A percentile compares a stretch with the other conserved stretches of the same genome.
phyloP scores from a whole-genome alignment of 257 asterid species.

The Fraxinus cuspidata region DNA sequence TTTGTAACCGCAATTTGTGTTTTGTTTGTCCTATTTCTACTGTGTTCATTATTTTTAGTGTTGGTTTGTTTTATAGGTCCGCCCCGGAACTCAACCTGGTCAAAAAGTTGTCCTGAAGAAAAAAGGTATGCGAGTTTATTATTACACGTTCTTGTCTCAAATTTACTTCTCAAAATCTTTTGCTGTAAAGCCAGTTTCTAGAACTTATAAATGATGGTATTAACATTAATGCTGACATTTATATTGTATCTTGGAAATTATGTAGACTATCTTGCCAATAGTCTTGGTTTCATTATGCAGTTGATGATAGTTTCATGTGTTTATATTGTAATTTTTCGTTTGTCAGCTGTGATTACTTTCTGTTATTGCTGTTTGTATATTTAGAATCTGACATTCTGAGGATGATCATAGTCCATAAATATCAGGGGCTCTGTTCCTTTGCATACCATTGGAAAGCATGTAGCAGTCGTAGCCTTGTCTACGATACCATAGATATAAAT shows the following conservation, averaged over 20 bases:
- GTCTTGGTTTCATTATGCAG: conserved; percentile 7
- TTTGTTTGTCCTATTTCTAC: background rate
- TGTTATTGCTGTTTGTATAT: background rate
- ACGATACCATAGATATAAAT: background rate
- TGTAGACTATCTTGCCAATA: background rate
- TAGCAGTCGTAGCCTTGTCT: background rate
- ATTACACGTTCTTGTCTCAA: conserved; percentile 11
- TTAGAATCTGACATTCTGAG: background rate
- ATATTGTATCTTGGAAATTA: background rate
- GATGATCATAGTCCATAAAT: background rate
- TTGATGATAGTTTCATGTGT: background rate
- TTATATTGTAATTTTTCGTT: background rate
- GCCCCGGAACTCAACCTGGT: conserved; percentile 96
- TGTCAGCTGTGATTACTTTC: background rate
- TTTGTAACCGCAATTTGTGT: background rate
- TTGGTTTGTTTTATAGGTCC: conserved; percentile 55
- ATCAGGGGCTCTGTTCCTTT: background rate
- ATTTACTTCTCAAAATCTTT: conserved; percentile 10
- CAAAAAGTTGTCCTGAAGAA: conserved; percentile 85
- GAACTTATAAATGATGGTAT: background rate
- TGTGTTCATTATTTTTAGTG: background rate
- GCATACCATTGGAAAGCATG: background rate
- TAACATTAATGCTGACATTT: background rate
- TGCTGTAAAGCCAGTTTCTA: conserved; percentile 8
- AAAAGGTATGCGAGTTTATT: conserved; percentile 52